Evolutionary conservation across 192 early-diverging fungal genomes (phyloP).

Genomic region (Pilaira anomala): DNA sequence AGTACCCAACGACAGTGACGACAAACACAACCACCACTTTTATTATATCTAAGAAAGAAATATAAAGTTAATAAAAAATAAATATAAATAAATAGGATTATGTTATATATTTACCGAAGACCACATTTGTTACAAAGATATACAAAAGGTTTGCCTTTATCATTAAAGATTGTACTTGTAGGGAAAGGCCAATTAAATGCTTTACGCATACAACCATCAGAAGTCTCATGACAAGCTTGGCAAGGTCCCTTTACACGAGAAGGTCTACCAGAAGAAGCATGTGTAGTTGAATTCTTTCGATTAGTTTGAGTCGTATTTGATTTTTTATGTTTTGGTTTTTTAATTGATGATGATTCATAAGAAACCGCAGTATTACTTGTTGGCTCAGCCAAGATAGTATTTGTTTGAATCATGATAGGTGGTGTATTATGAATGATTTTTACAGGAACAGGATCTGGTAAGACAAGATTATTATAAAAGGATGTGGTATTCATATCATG

Average conservation of each 20-base stretch:
- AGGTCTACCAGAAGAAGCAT: slow-evolving; percentile 21
- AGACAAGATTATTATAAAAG: background rate
- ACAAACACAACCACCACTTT: slow-evolving; percentile 37
- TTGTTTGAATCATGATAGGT: no score
- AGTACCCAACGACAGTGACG: slow-evolving; percentile 38
- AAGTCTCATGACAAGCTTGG: slow-evolving; percentile 36
- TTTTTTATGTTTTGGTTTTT: no score
- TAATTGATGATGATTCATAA: no score
- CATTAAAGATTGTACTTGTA: slow-evolving; percentile 24
- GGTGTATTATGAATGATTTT: no score
- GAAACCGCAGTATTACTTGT: no score
- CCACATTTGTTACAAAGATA: slow-evolving; percentile 45
- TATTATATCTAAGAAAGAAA: slow-evolving; percentile 27
- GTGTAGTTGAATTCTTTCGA: background rate
- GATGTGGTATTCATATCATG: no score
- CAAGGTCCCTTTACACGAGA: slow-evolving; percentile 35
- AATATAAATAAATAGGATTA: slow-evolving; percentile 25
- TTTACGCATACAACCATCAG: slow-evolving; percentile 42
- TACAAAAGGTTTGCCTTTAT: slow-evolving; percentile 36
- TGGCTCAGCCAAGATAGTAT: no score
- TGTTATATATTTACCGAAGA: slow-evolving; percentile 34
- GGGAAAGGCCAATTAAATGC: slow-evolving; percentile 42
- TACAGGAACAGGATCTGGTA: background rate
- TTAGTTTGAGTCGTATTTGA: no score
- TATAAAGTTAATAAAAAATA: background rate